A percentile compares a stretch with the other conserved stretches of the same genome.
phyloP scores from a whole-genome alignment of 495 filamentous ascomycete species.

The Evernia prunastri region DNA sequence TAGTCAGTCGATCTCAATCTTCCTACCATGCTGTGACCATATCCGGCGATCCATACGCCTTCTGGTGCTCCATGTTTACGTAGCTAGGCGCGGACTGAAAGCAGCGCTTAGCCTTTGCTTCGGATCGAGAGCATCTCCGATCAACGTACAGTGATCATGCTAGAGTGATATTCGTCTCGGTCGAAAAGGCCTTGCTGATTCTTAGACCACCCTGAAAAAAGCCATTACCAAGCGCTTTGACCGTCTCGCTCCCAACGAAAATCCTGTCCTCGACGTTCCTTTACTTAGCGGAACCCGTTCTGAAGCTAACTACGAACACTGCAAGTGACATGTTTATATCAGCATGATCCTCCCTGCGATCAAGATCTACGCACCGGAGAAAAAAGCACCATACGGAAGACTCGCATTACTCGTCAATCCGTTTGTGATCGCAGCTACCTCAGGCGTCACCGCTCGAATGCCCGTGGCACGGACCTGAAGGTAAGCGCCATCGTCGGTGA shows the following conservation, averaged over 20 bases:
- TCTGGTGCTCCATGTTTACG: no score
- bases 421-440: background rate
- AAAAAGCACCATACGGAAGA: background rate
- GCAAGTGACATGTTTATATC: background rate
- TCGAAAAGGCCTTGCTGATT: slow-evolving; percentile 1
- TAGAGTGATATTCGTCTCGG: slow-evolving; percentile 4
- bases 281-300: slow-evolving; percentile 2
- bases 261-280: slow-evolving; percentile 1
- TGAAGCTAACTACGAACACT: slow-evolving; percentile 8
- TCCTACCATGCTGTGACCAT: background rate
- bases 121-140: background rate
- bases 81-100: no score
- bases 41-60: no score
- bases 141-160: background rate
- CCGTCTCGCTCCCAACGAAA: slow-evolving; percentile 7
- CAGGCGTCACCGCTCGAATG: background rate
- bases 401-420: background rate
- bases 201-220: background rate
- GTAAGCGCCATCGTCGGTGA: slow-evolving; percentile 6
- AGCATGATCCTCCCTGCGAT: background rate
- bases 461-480: slow-evolving; percentile 3
- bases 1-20: no score
- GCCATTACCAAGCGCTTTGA: slow-evolving; percentile 3
- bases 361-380: background rate
- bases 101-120: background rate